Evolutionary conservation across 2,329 filamentous ascomycete genomes (phyloP).

Genomic region (Fusarium tricinctum): DNA sequence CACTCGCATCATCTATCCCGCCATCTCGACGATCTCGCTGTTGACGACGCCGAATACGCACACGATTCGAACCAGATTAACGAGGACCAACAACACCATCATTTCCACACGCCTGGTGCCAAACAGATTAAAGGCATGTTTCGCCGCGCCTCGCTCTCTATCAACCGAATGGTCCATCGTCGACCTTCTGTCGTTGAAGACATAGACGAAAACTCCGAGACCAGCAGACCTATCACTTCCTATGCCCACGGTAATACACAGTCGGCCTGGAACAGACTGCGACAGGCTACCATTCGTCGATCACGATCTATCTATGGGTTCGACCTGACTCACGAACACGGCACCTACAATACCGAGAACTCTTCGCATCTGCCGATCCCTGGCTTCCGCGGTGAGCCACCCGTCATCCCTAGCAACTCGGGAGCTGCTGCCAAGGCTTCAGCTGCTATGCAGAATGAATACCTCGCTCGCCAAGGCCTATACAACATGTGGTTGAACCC

Average conservation of each 20-base stretch:
- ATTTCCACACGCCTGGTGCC: slow-evolving; percentile 49
- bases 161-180: slow-evolving; percentile 67
- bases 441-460: slow-evolving; percentile 71
- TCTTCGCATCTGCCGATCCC: slow-evolving; percentile 59
- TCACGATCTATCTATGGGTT: slow-evolving; percentile 62
- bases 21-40: slow-evolving; percentile 51
- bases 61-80: slow-evolving; percentile 41
- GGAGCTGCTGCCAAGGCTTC: slow-evolving; percentile 74
- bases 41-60: slow-evolving; percentile 53
- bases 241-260: slow-evolving; percentile 54
- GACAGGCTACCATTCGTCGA: slow-evolving; percentile 66
- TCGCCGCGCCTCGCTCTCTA: slow-evolving; percentile 68
- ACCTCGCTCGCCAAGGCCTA: slow-evolving; percentile 54
- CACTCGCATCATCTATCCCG: slow-evolving; percentile 49
- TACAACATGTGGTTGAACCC: slow-evolving; percentile 61
- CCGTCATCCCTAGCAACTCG: slow-evolving; percentile 70
- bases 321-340: slow-evolving; percentile 50
- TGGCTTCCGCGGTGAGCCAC: slow-evolving; percentile 67
- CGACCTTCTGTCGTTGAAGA: slow-evolving; percentile 59
- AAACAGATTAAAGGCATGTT: slow-evolving; percentile 64
- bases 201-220: slow-evolving; percentile 34
- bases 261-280: slow-evolving; percentile 65
- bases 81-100: slow-evolving; percentile 49
- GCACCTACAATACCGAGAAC: slow-evolving; percentile 46
- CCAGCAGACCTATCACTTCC: slow-evolving; percentile 60